A percentile compares a stretch with the other conserved stretches of the same genome.
phyloP scores from a whole-genome alignment of 2,329 filamentous ascomycete genomes.

The Zymoseptoria tritici region DNA sequence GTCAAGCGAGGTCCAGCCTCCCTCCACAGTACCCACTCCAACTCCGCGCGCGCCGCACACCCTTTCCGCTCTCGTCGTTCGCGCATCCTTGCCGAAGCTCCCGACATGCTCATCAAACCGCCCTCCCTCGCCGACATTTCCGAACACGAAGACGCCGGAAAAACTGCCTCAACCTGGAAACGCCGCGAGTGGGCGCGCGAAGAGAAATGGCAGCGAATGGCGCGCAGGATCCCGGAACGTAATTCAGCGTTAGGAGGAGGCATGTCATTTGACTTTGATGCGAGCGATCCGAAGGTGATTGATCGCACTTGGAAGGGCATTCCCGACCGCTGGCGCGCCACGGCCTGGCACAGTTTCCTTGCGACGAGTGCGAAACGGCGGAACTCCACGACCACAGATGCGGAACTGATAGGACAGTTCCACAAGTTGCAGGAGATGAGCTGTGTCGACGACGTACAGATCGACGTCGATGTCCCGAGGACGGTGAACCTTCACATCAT shows the following conservation, averaged over 20 bases:
- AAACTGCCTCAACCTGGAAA: slow-evolving; percentile 42
- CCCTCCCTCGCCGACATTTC: slow-evolving; percentile 42
- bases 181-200: slow-evolving; percentile 55
- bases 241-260: slow-evolving; percentile 43
- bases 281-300: slow-evolving; percentile 68
- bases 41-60: slow-evolving; percentile 27
- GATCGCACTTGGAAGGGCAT: slow-evolving; percentile 97
- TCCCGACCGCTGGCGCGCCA: slow-evolving; percentile 86
- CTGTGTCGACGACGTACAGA: slow-evolving; percentile 89
- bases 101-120: slow-evolving; percentile 58
- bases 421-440: slow-evolving; percentile 63
- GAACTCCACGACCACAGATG: slow-evolving; percentile 54
- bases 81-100: slow-evolving; percentile 51
- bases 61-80: slow-evolving; percentile 46
- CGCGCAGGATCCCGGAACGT: slow-evolving; percentile 34
- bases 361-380: slow-evolving; percentile 63
- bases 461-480: slow-evolving; percentile 90
- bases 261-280: slow-evolving; percentile 72
- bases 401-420: slow-evolving; percentile 63
- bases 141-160: slow-evolving; percentile 41
- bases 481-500: slow-evolving; percentile 96
- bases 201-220: slow-evolving; percentile 64
- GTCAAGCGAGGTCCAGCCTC: slow-evolving; percentile 30
- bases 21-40: slow-evolving; percentile 35
- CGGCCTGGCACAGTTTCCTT: slow-evolving; percentile 93